These are phyloP conservation scores for Lasiosphaeris hirsuta DNA, from an alignment of 495 filamentous ascomycete genomes.

Conservation along the genomic window DNA sequence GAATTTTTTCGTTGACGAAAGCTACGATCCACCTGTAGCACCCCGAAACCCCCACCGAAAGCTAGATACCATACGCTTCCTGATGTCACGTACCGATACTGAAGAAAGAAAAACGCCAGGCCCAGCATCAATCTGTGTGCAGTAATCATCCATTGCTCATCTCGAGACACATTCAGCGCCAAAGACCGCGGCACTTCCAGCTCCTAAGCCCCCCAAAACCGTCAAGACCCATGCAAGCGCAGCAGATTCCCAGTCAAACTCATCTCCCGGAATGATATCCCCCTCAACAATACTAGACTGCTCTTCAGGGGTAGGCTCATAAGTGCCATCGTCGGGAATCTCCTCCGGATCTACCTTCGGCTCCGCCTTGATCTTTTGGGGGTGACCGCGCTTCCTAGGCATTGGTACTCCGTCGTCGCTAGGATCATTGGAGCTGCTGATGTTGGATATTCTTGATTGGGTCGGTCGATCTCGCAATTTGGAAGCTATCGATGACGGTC, in stretches of 20 bases:
- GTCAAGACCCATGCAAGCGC: constrained; percentile 45
- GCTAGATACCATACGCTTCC: too few species aligned
- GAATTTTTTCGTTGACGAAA: too few species aligned
- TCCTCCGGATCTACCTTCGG: constrained; percentile 19
- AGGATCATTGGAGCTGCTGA: constrained; percentile 17
- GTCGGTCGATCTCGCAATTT: constrained; percentile 14
- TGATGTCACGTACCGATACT: too few species aligned
- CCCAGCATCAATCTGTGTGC: not conserved
- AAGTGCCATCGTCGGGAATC: constrained; percentile 20
- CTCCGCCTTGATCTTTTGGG: constrained; percentile 33
- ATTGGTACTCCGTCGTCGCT: constrained; percentile 16
- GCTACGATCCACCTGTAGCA: too few species aligned
- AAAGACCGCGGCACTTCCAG: constrained; percentile 39
- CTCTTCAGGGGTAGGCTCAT: constrained; percentile 28
- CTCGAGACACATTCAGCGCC: constrained; percentile 42
- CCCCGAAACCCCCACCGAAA: too few species aligned
- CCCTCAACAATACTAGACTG: constrained; percentile 22
- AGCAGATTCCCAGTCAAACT: constrained; percentile 45
- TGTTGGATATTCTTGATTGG: constrained; percentile 19
- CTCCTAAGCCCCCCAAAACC: constrained; percentile 39
- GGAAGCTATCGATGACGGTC: constrained; percentile 17
- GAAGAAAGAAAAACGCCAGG: not conserved
- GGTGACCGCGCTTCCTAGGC: constrained; percentile 21
- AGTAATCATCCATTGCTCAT: constrained; percentile 14
- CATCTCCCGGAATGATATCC: constrained; percentile 31